Conservation (phyloP, 768 basidiomycete genomes). For the Amanita muscaria region DNA sequence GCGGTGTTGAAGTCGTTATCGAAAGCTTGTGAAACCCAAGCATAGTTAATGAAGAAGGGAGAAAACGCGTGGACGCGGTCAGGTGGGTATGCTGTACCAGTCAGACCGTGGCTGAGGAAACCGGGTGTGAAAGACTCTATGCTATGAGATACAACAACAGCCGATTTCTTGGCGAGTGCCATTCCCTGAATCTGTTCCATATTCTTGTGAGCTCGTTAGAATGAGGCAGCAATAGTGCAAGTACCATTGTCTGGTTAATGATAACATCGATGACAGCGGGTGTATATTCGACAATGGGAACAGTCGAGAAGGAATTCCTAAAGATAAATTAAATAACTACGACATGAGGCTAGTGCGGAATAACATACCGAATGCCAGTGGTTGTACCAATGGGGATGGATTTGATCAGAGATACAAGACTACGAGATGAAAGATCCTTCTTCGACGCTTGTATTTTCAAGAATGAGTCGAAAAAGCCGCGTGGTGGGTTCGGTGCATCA, state of each 20-base stretch:
- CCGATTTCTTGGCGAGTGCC: conserved; percentile 19
- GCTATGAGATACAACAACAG: conserved; percentile 33
- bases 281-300: conserved; percentile 29
- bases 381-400: conserved; percentile 28
- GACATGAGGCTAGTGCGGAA: conserved; percentile 8
- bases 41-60: conserved; percentile 39
- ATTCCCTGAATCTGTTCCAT: conserved; percentile 36
- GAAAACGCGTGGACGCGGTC: conserved; percentile 27
- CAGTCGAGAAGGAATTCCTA: conserved; percentile 32
- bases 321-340: background rate
- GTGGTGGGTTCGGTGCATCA: conserved; percentile 41
- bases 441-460: conserved; percentile 32
- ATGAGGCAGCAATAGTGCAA: conserved; percentile 8
- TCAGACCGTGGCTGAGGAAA: conserved; percentile 24
- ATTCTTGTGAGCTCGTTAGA: background rate
- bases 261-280: conserved; percentile 30
- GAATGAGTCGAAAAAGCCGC: conserved; percentile 44
- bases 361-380: conserved; percentile 15
- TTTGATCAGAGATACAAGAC: conserved; percentile 33
- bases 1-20: conserved; percentile 36
- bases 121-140: conserved; percentile 42
- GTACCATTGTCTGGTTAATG: conserved; percentile 33
- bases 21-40: conserved; percentile 30
- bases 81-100: conserved; percentile 39
- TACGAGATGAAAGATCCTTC: conserved; percentile 30